These are phyloP conservation scores for Miamiensis avidus DNA, from an alignment of 169 alveolate genomes.

Conservation along the genomic window DNA sequence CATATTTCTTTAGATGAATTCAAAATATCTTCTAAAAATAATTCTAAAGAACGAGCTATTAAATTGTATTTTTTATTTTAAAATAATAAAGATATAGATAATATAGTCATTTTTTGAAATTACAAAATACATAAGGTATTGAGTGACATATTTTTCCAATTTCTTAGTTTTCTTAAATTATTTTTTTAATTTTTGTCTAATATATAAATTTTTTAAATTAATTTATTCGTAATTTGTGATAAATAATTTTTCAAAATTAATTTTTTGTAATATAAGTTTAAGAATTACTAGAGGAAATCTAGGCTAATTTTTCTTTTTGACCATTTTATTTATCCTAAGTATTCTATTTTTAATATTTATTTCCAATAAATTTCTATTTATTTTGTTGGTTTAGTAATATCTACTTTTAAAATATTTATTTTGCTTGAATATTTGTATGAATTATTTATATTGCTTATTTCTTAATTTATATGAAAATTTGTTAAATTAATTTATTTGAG, in stretches of 20 bases:
- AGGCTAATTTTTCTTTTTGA: background rate
- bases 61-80: background rate
- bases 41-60: slow-evolving; percentile 14
- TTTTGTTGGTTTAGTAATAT: too few species aligned
- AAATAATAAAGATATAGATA: background rate
- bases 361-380: too few species aligned
- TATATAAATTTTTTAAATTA: too few species aligned
- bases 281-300: background rate
- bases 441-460: too few species aligned
- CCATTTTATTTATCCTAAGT: background rate
- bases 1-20: slow-evolving; percentile 3
- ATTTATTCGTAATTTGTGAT: background rate
- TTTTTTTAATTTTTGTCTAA: slow-evolving; percentile 31
- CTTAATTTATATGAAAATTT: too few species aligned
- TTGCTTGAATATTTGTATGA: too few species aligned
- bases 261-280: too few species aligned
- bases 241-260: too few species aligned
- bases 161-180: slow-evolving; percentile 23
- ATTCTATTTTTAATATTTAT: too few species aligned
- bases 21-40: slow-evolving; percentile 19
- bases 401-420: too few species aligned
- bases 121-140: slow-evolving; percentile 26
- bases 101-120: background rate
- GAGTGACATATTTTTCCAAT: slow-evolving; percentile 25
- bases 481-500: too few species aligned